phyloP scores from a whole-genome alignment of 768 basidiomycete species.

The Phanerochaete carnosa region DNA sequence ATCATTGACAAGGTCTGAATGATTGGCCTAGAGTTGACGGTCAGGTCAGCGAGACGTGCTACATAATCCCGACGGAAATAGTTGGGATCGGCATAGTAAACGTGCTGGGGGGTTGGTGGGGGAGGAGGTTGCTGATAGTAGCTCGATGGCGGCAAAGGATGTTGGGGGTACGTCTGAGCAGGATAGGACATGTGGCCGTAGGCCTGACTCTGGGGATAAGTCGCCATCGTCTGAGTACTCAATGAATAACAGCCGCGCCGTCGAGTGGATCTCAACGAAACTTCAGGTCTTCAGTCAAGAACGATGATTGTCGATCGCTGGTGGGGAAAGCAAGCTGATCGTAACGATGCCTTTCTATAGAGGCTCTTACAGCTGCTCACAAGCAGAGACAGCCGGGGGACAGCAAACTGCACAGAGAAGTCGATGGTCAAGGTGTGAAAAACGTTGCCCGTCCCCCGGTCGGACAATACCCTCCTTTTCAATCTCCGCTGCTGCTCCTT shows the following conservation, averaged over 20 bases:
- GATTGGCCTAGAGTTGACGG: conserved; percentile 91
- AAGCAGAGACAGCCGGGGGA: conserved; percentile 14
- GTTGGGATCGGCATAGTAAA: conserved; percentile 58
- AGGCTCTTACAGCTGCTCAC: conserved; percentile 25
- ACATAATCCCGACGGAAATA: conserved; percentile 79
- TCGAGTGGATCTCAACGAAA: conserved; percentile 16
- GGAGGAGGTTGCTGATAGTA: conserved; percentile 47
- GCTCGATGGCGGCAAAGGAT: conserved; percentile 26
- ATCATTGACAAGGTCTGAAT: conserved; percentile 92
- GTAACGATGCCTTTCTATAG: conserved; percentile 3
- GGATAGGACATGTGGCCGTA: conserved; percentile 58
- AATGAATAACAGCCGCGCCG: conserved; percentile 5
- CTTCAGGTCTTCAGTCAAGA: conserved; percentile 8
- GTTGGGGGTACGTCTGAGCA: conserved; percentile 36
- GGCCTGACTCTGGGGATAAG: conserved; percentile 54
- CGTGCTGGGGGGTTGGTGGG: conserved; percentile 34
- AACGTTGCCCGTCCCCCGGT: conserved; percentile 14
- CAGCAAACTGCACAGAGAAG: conserved; percentile 30
- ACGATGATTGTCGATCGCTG: background rate
- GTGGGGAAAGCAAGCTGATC: conserved; percentile 2
- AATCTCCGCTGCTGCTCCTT: conserved; percentile 1
- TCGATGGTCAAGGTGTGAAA: conserved; percentile 39
- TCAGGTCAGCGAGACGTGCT: conserved; percentile 72
- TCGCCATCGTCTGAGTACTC: conserved; percentile 22
- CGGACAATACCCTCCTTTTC: conserved; percentile 7